Percentiles rank a stretch among this genome's conserved stretches.
These are phyloP conservation scores for Cyberlindnera xishuangbannaensis DNA, from an alignment of 805 yeast genomes.

Conservation along the genomic window DNA sequence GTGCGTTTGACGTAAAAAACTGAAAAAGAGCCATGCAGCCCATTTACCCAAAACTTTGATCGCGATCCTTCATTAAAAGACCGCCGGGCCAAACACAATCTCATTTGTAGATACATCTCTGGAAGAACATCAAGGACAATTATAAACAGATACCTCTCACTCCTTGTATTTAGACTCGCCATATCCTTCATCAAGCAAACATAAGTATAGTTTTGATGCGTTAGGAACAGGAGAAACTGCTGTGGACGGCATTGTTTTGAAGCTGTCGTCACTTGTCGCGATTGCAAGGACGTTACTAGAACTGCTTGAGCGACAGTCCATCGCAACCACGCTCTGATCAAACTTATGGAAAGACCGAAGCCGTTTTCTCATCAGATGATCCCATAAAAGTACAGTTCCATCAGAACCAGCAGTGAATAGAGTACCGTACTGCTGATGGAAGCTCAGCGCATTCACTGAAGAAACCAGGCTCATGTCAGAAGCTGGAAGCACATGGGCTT, in stretches of 20 bases:
- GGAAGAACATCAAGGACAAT: too few species aligned
- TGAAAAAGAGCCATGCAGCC: too few species aligned
- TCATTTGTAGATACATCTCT: too few species aligned
- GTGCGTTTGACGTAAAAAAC: too few species aligned
- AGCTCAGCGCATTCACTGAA: slow-evolving; percentile 69
- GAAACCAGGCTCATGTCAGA: slow-evolving; percentile 53
- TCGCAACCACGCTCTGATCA: slow-evolving; percentile 37
- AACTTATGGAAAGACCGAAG: slow-evolving; percentile 61
- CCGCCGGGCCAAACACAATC: too few species aligned
- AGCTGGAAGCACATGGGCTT: slow-evolving; percentile 60
- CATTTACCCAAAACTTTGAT: background rate
- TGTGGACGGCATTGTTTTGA: slow-evolving; percentile 31
- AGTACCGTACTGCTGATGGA: slow-evolving; percentile 74
- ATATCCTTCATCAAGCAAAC: slow-evolving; percentile 8
- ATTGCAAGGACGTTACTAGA: slow-evolving; percentile 30
- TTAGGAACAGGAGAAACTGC: slow-evolving; percentile 14
- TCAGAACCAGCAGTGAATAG: slow-evolving; percentile 90
- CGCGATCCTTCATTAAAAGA: too few species aligned
- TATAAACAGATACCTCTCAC: too few species aligned
- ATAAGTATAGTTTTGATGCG: slow-evolving; percentile 16
- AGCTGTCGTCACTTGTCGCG: slow-evolving; percentile 46
- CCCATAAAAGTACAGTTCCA: slow-evolving; percentile 88
- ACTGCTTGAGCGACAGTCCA: slow-evolving; percentile 30
- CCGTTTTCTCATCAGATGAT: slow-evolving; percentile 72
- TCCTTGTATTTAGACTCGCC: background rate